Base-by-base conservation (phyloP, 2,329 filamentous ascomycete species). In the Sclerotinia subarctica region DNA sequence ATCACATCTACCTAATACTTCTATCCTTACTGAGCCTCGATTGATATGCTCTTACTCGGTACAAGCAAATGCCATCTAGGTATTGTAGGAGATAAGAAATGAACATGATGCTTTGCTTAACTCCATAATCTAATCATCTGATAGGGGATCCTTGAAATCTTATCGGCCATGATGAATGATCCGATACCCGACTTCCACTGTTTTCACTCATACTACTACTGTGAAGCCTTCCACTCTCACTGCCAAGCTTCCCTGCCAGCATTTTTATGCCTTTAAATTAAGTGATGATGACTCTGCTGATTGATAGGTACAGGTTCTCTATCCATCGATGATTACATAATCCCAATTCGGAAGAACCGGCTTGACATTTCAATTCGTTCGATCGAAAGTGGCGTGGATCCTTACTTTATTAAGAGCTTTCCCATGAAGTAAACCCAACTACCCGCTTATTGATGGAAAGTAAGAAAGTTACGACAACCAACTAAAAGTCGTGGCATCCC, bases 381-480 rank as follows among this genome's bases (percentile, higher is more conserved):
- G 24, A 26, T 57, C 38, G 11, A 24, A 57, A 47, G 52, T 66
- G 64, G 64, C 64, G 64, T 66, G 42, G 64, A 54, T 65, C 56
- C 35, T 24, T 35, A 42, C 15, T 24, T 11, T 24, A 3, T 52
- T 21, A 26, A 57, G 51, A 56, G 68, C 26, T 60, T 60, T 59
- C 64, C 64, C 68, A 46, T 62, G 47, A 62, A 26, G 51, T 46
- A 35, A 57, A 47, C 63, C 56, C 11, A 26, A 49, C 42, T 24
- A 44, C 47, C 63, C 63, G 63, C 38, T 44, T 54, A 54, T 38
- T 64, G 17, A n/a, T 35, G 32, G 44, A 62, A 63, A 63, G 42
- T 19, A 32, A 42, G 46, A 32, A 11, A 46, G 44, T 26, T 26
- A 26, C n/a, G 7, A 32, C 7, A 32, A 32, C 32, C 6, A 6